Evolutionary conservation across 2,329 filamentous ascomycete species (phyloP).

Genomic region (Colletotrichum sidae): DNA sequence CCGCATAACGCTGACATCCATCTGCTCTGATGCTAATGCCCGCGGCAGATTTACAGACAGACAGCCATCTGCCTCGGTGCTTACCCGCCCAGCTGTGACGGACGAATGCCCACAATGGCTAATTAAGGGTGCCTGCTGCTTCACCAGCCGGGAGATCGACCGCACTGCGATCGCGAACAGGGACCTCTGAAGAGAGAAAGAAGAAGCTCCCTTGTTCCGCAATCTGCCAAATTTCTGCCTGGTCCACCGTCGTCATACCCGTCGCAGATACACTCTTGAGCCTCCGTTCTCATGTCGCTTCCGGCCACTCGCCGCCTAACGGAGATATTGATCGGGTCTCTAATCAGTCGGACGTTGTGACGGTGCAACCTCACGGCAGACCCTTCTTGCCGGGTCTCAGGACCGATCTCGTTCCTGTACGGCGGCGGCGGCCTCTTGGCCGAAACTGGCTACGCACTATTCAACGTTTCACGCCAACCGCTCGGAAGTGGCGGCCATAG

Average conservation of each 20-base stretch:
- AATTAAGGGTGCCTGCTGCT: too few relatives aligned
- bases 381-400: neutral
- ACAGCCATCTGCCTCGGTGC: too few relatives aligned
- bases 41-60: too few relatives aligned
- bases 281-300: conserved; percentile 32
- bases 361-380: neutral
- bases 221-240: conserved; percentile 16
- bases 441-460: neutral
- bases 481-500: neutral
- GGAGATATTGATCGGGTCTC: neutral
- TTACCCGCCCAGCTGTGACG: too few relatives aligned
- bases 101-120: too few relatives aligned
- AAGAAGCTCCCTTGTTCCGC: conserved; percentile 8
- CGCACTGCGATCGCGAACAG: neutral
- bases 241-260: conserved; percentile 30
- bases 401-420: too few relatives aligned
- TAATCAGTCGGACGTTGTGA: neutral
- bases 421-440: neutral
- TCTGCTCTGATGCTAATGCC: neutral
- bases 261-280: conserved; percentile 27
- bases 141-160: conserved; percentile 15
- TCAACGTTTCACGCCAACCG: neutral
- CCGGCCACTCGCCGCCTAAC: conserved; percentile 5
- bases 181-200: neutral
- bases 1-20: conserved; percentile 14